Conservation (phyloP, 306 rosid genomes). For the Corylus americana region DNA sequence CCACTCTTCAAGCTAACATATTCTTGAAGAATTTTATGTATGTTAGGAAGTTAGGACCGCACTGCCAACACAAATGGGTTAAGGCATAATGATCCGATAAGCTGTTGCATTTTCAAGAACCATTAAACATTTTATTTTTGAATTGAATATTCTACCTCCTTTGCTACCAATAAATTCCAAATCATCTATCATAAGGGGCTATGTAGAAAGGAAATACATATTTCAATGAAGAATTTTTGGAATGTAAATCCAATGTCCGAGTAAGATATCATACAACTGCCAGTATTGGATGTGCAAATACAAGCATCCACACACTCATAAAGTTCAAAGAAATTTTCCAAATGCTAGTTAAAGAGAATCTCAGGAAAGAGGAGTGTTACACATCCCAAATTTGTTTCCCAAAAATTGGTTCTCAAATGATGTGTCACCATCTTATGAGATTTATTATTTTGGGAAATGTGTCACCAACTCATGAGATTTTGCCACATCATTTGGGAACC, state of each 20-base stretch:
- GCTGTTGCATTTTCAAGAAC: not conserved
- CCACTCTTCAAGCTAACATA: not conserved
- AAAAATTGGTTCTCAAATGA: too few relatives aligned
- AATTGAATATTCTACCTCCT: constrained; percentile 4
- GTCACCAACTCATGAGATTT: too few relatives aligned
- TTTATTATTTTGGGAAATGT: too few relatives aligned
- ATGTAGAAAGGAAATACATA: not conserved
- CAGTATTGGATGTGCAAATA: not conserved
- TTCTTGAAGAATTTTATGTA: not conserved
- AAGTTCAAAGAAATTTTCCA: not conserved
- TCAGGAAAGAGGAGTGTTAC: not conserved
- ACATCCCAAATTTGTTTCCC: too few relatives aligned
- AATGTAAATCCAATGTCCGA: not conserved
- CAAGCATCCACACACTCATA: not conserved
- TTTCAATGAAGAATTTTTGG: not conserved
- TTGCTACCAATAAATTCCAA: not conserved
- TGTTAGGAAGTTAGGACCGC: not conserved
- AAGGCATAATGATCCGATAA: not conserved
- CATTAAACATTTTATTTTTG: not conserved
- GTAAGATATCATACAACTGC: not conserved
- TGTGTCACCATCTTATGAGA: too few relatives aligned
- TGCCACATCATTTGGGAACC: too few relatives aligned
- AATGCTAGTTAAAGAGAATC: not conserved
- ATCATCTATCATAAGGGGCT: not conserved
- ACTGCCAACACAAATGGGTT: not conserved